Evolutionary conservation across 169 alveolate genomes (phyloP), one percentile per base, ranked within the genome.

Genomic region (Neospora caninum): DNA sequence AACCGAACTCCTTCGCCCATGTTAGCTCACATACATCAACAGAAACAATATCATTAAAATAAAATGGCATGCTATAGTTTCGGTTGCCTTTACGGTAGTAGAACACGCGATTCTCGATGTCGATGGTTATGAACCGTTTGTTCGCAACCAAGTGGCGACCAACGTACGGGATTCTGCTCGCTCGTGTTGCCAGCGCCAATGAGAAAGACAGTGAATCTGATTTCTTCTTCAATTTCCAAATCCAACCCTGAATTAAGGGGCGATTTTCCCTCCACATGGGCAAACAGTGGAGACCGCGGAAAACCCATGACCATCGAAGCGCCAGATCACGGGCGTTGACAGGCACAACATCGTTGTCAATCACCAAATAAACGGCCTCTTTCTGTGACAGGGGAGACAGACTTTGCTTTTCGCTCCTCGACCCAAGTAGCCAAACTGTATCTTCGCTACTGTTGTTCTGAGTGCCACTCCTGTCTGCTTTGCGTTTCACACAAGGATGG

Each of bases 1-100:
- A 34, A 22, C 87, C 87, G 45, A 78, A 78, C 29, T 34, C 87
- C 45, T 78, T 78, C 43, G 87, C 87, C 87, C 87, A 78, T 45
- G 87, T 34, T 34, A 78, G 45, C 87, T 78, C 45, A 25, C 45
- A 78, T 38, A 78, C 25, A 45, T 78, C 87, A 34, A 78, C 45
- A 78, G 87, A 78, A 4, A 39, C 34, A 39, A 78, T 78, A 25
- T 78, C 87, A 39, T 78, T 25, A 39, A 78, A 78, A 39, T 25
- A 34, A 25, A 78, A 78, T 16, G 87, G 45, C 25, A 34, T 22
- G 27, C 87, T 78, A 31, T 78, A 39, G 87, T 31, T 31, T 22
- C 87, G 45, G 31, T 20, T 78, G 87, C 45, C 42, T 38, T 39
- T 38, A 22, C 43, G 87, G 34, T 20, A 78, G 45, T 38, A 78